Conservation (phyloP, 352 stramenopile genomes). For the Aphanomyces invadans region DNA sequence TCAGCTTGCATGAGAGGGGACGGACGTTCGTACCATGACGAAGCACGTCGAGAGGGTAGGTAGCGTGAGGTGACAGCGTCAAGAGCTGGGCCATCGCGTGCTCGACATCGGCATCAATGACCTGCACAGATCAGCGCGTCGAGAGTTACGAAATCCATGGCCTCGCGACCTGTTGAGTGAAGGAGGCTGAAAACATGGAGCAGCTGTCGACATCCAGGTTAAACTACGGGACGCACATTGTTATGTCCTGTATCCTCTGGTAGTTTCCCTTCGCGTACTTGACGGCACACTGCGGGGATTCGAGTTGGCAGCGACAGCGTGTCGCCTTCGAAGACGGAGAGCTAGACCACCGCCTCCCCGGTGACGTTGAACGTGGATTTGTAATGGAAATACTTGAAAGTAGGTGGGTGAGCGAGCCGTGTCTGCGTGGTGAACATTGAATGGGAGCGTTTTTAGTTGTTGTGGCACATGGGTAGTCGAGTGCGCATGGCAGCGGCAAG, state of each 20-base stretch:
- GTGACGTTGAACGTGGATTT: not conserved
- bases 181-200: not conserved
- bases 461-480: not conserved
- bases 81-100: not conserved
- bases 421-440: not conserved
- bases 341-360: not conserved
- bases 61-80: not conserved
- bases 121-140: not conserved
- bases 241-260: not conserved
- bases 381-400: not conserved
- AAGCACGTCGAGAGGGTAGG: not conserved
- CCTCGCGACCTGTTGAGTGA: not conserved
- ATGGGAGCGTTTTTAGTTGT: not conserved
- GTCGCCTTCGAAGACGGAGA: conserved; percentile 1
- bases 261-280: not conserved
- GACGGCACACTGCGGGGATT: not conserved
- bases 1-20: too few species aligned
- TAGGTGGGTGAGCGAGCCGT: not conserved
- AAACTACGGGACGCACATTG: not conserved
- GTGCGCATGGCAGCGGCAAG: not conserved
- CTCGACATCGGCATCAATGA: not conserved
- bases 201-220: conserved; percentile 1
- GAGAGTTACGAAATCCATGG: not conserved
- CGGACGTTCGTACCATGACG: not conserved
- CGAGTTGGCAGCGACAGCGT: not conserved